These are phyloP conservation scores for Cyclotella choctawhatcheeana DNA, from an alignment of 108 stramenopile genomes.

Conservation along the genomic window DNA sequence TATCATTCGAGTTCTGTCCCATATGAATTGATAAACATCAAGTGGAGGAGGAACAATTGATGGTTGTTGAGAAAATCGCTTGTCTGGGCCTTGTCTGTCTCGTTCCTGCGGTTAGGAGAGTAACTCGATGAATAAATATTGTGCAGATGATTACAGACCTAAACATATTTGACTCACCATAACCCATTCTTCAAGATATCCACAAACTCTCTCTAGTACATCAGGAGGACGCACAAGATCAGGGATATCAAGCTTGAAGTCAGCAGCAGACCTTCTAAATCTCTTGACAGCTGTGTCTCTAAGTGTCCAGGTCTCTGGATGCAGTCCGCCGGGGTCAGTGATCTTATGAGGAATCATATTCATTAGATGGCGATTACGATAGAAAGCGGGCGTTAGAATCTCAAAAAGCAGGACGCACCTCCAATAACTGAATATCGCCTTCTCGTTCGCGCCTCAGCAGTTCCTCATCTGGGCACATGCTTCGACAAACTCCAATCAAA, in stretches of 20 bases:
- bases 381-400: neutral
- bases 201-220: constrained; percentile 76
- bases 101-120: constrained; percentile 52
- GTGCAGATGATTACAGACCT: neutral
- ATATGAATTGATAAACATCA: constrained; percentile 91
- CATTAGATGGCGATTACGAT: neutral
- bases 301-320: constrained; percentile 81
- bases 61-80: constrained; percentile 61
- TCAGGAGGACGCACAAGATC: constrained; percentile 87
- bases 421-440: constrained; percentile 84
- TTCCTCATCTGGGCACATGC: constrained; percentile 90
- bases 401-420: constrained; percentile 29
- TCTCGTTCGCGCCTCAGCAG: constrained; percentile 76
- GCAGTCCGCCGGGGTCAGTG: constrained; percentile 70
- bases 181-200: constrained; percentile 90
- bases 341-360: constrained; percentile 40
- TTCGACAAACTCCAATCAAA: constrained; percentile 72
- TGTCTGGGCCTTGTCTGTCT: constrained; percentile 90
- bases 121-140: neutral
- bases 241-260: constrained; percentile 86
- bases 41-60: constrained; percentile 65
- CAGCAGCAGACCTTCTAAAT: constrained; percentile 90
- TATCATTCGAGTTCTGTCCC: constrained; percentile 58
- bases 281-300: constrained; percentile 84
- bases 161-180: constrained; percentile 59